phyloP scores from a whole-genome alignment of 169 alveolate species.

The Sarcocystis neurona region DNA sequence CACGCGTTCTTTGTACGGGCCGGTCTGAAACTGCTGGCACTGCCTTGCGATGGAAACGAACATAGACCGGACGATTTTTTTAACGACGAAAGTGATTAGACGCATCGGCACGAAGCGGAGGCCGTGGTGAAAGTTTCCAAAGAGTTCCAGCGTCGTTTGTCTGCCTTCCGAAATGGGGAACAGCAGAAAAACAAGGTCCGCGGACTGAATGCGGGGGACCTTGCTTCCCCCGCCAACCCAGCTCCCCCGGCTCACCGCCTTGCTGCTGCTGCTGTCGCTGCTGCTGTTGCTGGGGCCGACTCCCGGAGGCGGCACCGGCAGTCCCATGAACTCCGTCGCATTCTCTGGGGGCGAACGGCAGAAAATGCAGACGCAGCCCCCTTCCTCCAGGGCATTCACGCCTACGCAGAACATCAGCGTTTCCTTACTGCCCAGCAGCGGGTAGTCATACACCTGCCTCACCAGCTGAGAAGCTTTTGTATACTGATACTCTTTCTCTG shows the following conservation, averaged over 20 bases:
- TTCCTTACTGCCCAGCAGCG: conserved; percentile 73
- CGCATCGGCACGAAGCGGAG: conserved; percentile 70
- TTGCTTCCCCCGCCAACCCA: conserved; percentile 57
- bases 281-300: no score
- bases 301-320: conserved; percentile 23
- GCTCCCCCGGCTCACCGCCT: background rate
- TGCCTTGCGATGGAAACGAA: conserved; percentile 69
- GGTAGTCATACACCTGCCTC: conserved; percentile 73
- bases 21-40: conserved; percentile 63
- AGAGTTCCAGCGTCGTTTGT: conserved; percentile 72
- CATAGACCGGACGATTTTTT: conserved; percentile 71
- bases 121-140: conserved; percentile 68
- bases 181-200: conserved; percentile 69
- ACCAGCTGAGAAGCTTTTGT: conserved; percentile 70
- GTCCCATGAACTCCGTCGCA: conserved; percentile 20
- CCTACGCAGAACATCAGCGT: conserved; percentile 72
- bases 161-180: conserved; percentile 70
- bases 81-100: conserved; percentile 69
- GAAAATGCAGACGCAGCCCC: conserved; percentile 73
- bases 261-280: no score
- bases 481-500: conserved; percentile 61
- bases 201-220: conserved; percentile 68
- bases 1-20: conserved; percentile 65
- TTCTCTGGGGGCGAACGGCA: conserved; percentile 73
- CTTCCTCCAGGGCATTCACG: conserved; percentile 73